phyloP scores from a whole-genome alignment of 2,329 filamentous ascomycete species.

The Tolypocladium guangdongense region DNA sequence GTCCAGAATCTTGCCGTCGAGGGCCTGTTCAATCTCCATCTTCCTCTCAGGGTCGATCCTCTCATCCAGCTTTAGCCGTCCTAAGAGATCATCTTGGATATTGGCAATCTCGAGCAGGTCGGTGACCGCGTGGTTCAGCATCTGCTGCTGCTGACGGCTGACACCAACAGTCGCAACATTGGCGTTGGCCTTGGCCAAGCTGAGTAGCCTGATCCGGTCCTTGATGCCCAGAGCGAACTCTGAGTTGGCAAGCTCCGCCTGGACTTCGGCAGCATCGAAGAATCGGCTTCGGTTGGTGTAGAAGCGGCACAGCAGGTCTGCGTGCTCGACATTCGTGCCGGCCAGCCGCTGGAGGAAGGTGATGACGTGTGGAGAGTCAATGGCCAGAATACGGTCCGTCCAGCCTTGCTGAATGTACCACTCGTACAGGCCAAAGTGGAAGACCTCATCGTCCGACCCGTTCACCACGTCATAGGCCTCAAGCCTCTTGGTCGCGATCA shows the following conservation, averaged over 20 bases:
- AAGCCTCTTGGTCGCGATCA: constrained; percentile 65
- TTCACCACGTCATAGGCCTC: constrained; percentile 91
- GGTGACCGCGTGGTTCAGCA: constrained; percentile 72
- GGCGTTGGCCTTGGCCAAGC: constrained; percentile 83
- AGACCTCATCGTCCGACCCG: constrained; percentile 79
- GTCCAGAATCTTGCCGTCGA: constrained; percentile 69
- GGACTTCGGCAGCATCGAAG: constrained; percentile 79
- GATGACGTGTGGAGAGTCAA: constrained; percentile 75
- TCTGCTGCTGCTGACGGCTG: constrained; percentile 69
- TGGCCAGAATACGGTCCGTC: constrained; percentile 74
- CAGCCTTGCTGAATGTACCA: constrained; percentile 87
- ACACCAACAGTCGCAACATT: constrained; percentile 71
- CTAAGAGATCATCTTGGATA: constrained; percentile 85
- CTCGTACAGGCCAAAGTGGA: constrained; percentile 93
- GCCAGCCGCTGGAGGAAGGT: constrained; percentile 76
- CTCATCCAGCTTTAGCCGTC: constrained; percentile 61
- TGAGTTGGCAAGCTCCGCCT: constrained; percentile 74
- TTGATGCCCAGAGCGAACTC: constrained; percentile 70
- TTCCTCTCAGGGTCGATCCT: constrained; percentile 56
- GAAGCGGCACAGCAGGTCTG: constrained; percentile 87
- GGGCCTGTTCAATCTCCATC: constrained; percentile 50
- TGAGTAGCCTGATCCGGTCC: constrained; percentile 79
- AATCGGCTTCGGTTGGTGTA: constrained; percentile 77
- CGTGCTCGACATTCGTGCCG: constrained; percentile 59
- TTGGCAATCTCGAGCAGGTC: constrained; percentile 87